Conservation (phyloP, 2,329 filamentous ascomycete genomes). For the Botrytis fragariae region DNA sequence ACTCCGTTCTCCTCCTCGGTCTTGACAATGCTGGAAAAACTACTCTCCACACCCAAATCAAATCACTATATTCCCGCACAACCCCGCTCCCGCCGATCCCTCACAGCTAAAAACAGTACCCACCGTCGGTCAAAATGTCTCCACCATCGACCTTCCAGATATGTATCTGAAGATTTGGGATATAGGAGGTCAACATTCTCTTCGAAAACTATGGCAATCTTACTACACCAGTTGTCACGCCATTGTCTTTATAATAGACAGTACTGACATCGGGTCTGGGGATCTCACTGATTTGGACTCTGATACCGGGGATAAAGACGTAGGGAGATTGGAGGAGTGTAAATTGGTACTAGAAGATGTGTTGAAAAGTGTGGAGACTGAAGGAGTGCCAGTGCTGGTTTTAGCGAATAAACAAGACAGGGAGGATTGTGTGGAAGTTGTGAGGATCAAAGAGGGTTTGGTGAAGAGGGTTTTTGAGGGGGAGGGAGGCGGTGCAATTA, state of each 20-base stretch:
- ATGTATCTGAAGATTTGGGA: conserved; percentile 99
- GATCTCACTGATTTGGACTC: conserved; percentile 21
- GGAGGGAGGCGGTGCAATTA: conserved; percentile 78
- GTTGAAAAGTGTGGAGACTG: conserved; percentile 79
- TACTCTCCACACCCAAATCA: conserved; percentile 95
- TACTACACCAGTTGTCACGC: conserved; percentile 95
- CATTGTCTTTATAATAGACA: conserved; percentile 97
- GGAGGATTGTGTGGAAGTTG: conserved; percentile 96
- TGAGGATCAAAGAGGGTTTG: conserved; percentile 93
- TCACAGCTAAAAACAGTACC: conserved; percentile 81
- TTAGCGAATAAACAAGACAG: conserved; percentile 97
- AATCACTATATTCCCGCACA: conserved; percentile 73
- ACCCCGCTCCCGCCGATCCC: conserved; percentile 55
- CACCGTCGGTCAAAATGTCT: conserved; percentile 95
- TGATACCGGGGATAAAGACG: conserved; percentile 39
- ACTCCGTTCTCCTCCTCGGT: conserved; percentile 93
- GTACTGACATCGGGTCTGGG: conserved; percentile 86
- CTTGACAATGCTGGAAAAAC: conserved; percentile 99
- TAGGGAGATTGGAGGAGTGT: conserved; percentile 78
- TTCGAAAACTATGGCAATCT: conserved; percentile 90
- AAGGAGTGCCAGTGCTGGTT: conserved; percentile 87
- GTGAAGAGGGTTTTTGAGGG: conserved; percentile 96
- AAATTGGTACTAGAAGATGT: conserved; percentile 86
- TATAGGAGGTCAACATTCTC: conserved; percentile 85
- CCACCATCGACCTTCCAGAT: conserved; percentile 83